Evolutionary conservation across 1,139 yeast species (phyloP).

Genomic region (Saccharomyces hybrid): DNA sequence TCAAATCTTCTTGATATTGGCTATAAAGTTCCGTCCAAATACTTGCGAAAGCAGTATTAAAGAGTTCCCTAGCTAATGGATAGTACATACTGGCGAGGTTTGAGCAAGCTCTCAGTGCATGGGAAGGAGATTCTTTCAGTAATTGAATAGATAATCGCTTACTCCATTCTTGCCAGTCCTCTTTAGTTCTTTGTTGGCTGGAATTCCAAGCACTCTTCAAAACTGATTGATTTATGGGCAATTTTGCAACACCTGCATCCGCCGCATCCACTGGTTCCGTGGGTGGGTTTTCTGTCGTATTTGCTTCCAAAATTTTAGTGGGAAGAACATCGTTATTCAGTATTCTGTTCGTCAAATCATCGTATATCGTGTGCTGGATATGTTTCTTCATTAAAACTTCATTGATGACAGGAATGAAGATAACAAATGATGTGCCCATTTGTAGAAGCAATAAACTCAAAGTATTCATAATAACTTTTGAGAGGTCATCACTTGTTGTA

Average conservation of each 20-base stretch:
- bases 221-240: slow-evolving; percentile 45
- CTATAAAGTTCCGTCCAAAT: slow-evolving; percentile 93
- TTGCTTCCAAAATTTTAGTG: slow-evolving; percentile 61
- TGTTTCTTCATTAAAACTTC: slow-evolving; percentile 57
- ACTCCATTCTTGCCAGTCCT: slow-evolving; percentile 98
- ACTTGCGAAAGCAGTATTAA: slow-evolving; percentile 91
- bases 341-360: slow-evolving; percentile 68
- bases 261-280: slow-evolving; percentile 52
- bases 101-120: slow-evolving; percentile 89
- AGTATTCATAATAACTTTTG: slow-evolving; percentile 64
- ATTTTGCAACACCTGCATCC: slow-evolving; percentile 62
- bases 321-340: slow-evolving; percentile 88
- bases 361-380: slow-evolving; percentile 71
- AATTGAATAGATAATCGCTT: slow-evolving; percentile 78
- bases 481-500: slow-evolving; percentile 51
- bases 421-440: slow-evolving; percentile 78
- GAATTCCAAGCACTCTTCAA: slow-evolving; percentile 85
- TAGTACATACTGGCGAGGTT: slow-evolving; percentile 81
- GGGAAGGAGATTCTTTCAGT: slow-evolving; percentile 88
- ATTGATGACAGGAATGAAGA: slow-evolving; percentile 80
- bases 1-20: slow-evolving; percentile 84
- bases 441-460: slow-evolving; percentile 71
- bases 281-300: slow-evolving; percentile 45
- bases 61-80: slow-evolving; percentile 83
- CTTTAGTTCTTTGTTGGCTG: slow-evolving; percentile 77